phyloP scores from a whole-genome alignment of 768 basidiomycete genomes.

The Xanthoconium purpureum region DNA sequence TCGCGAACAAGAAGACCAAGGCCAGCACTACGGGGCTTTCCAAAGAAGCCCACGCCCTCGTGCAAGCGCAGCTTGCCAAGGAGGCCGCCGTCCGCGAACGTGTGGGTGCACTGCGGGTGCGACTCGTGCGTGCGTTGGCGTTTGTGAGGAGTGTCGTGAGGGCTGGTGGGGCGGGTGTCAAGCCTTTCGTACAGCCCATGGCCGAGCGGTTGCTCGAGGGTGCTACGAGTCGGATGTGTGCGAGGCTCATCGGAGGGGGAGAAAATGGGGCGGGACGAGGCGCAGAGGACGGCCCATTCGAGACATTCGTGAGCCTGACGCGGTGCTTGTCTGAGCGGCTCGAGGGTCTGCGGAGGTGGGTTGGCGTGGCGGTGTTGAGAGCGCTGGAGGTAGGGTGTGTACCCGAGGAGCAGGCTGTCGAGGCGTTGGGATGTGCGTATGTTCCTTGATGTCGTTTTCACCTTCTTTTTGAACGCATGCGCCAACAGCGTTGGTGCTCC shows the following conservation, averaged over 20 bases:
- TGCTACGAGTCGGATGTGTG: conserved; percentile 51
- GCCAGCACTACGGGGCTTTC: conserved; percentile 47
- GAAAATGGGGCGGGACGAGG: conserved; percentile 12
- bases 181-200: conserved; percentile 54
- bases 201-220: conserved; percentile 62
- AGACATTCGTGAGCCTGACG: conserved; percentile 73
- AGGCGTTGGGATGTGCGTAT: conserved; percentile 50
- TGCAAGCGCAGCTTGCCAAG: conserved; percentile 79
- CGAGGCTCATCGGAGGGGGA: conserved; percentile 54
- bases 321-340: conserved; percentile 71
- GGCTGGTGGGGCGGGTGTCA: conserved; percentile 43
- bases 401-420: conserved; percentile 69
- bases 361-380: conserved; percentile 83
- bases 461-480: background rate
- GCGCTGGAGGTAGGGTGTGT: conserved; percentile 62
- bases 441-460: background rate
- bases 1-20: conserved; percentile 72
- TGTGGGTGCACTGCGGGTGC: conserved; percentile 52
- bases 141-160: conserved; percentile 63
- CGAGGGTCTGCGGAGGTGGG: conserved; percentile 62
- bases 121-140: conserved; percentile 63
- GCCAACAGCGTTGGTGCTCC: conserved; percentile 64
- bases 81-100: conserved; percentile 65
- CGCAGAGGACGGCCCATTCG: conserved; percentile 40
- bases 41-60: conserved; percentile 81